Evolutionary conservation across 345 rosid genomes (phyloP).

Genomic region (Trapa bicornis): DNA sequence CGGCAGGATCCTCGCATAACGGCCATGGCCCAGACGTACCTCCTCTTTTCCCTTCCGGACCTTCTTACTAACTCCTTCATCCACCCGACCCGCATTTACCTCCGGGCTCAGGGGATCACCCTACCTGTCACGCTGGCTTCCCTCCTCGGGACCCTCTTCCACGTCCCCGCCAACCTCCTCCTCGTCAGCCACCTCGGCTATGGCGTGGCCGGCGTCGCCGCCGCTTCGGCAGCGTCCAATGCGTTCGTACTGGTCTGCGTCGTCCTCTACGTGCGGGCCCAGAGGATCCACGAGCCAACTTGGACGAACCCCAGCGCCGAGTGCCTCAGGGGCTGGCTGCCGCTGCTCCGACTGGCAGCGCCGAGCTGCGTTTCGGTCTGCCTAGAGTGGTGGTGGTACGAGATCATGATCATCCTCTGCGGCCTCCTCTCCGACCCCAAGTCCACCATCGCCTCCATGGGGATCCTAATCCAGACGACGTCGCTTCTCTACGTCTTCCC

Average conservation of each 20-base stretch:
- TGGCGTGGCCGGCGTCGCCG: conserved; percentile 71
- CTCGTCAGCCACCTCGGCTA: conserved; percentile 44
- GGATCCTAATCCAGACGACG: conserved; percentile 81
- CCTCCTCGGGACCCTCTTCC: conserved; percentile 53
- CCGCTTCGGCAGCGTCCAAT: conserved; percentile 61
- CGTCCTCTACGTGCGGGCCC: conserved; percentile 39
- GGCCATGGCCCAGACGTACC: conserved; percentile 49
- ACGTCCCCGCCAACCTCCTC: conserved; percentile 50
- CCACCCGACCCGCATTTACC: conserved; percentile 96
- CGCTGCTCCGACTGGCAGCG: conserved; percentile 58
- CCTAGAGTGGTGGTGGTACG: conserved; percentile 93
- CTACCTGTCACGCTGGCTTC: conserved; percentile 72
- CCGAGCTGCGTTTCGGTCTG: conserved; percentile 95
- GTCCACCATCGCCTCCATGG: conserved; percentile 84
- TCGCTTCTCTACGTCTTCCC: conserved; percentile 86
- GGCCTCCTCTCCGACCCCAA: conserved; percentile 58
- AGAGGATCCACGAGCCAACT: conserved; percentile 53
- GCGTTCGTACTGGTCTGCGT: conserved; percentile 38
- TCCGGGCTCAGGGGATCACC: conserved; percentile 88
- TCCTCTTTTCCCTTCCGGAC: conserved; percentile 75
- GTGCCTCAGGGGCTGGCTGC: conserved; percentile 69
- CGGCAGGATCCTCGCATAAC: conserved; percentile 64
- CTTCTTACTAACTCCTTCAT: conserved; percentile 68
- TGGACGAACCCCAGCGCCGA: conserved; percentile 66
- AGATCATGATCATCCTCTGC: conserved; percentile 80